Base-by-base conservation (phyloP, 2,329 filamentous ascomycete species). In the Fusarium falciforme region DNA sequence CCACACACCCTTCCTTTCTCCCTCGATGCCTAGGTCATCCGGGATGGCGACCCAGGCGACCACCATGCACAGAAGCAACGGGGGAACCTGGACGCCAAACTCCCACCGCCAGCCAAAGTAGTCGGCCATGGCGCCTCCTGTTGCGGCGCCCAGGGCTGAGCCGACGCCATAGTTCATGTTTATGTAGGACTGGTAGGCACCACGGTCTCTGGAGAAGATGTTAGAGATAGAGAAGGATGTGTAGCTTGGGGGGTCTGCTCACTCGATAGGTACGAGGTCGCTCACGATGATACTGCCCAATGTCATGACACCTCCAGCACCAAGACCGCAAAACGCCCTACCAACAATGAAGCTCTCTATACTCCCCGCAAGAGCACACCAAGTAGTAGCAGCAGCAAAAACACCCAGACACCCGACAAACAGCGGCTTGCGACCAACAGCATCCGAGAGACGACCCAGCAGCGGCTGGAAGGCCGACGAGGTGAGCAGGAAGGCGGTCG, bases 391-490 rank as follows among this genome's bases (percentile, higher is more conserved):
- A 2, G 87, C 67, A 31, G 89, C 81, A 74, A 95, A 94, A 11
- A 93, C 83, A 14, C 85, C 79, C n/a, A 92, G 85, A 2, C 89
- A 89, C 12, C 87, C 86, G 12, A 95, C 83, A 76, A 93, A 94
- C 2, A 92, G 87, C 20, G 86, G 84, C 68, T 91, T 93, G 52
- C 93, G 86, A 12, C 93, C 93, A 67, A 95, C 83, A 0, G 92
- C 91, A 81, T 96, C 93, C 2, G 93, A 94, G 2, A 95, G 80
- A 3, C 93, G 88, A 4, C 93, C 93, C 72, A 94, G 89, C 1
- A 96, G 83, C 0, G 94, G 93, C 81, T 95, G 92, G 66, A 94
- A 92, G 27, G 92, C 90, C 1, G 93, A 95, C 5, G 90, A 93
- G 0, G 93, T 94, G 40, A 96, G 86, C 38, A 96, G 83, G 73